Percentiles rank a stretch among this genome's conserved stretches.
Conservation (phyloP, 148 eudicot species). For the Vaccinium vitisidaea region DNA sequence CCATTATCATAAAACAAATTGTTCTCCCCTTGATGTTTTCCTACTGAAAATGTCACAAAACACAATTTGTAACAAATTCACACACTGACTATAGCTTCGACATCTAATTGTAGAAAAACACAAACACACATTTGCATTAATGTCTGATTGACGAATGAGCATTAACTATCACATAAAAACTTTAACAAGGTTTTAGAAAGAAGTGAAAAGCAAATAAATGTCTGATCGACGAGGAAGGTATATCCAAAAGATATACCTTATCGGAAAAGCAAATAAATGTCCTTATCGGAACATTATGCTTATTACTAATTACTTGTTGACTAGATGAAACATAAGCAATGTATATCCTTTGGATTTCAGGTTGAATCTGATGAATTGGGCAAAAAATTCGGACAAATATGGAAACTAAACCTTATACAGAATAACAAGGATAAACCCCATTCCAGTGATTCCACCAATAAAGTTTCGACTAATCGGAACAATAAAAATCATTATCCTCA, state of each 20-base stretch:
- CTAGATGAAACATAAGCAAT: neutral
- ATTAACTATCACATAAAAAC: neutral
- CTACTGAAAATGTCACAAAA: neutral
- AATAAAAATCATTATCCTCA: neutral
- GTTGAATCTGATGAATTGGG: neutral
- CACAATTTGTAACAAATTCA: neutral
- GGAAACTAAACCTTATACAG: no score
- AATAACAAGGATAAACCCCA: neutral
- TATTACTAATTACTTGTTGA: neutral
- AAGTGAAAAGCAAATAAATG: neutral
- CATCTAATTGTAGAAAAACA: slow-evolving; percentile 5
- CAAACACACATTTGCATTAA: neutral
- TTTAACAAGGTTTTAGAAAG: neutral
- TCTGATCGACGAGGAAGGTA: neutral
- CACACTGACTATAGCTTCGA: neutral
- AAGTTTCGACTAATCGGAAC: neutral
- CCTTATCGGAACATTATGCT: neutral
- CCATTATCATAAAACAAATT: slow-evolving; percentile 14
- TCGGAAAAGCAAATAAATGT: neutral
- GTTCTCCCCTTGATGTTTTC: slow-evolving; percentile 11
- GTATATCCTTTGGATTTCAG: neutral
- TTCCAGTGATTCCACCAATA: neutral
- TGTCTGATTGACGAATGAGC: no score
- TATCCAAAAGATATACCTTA: no score
- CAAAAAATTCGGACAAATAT: neutral